Evolutionary conservation across 1,284 basidiomycete species (phyloP).

Genomic region (Ceratobasidium sp.): DNA sequence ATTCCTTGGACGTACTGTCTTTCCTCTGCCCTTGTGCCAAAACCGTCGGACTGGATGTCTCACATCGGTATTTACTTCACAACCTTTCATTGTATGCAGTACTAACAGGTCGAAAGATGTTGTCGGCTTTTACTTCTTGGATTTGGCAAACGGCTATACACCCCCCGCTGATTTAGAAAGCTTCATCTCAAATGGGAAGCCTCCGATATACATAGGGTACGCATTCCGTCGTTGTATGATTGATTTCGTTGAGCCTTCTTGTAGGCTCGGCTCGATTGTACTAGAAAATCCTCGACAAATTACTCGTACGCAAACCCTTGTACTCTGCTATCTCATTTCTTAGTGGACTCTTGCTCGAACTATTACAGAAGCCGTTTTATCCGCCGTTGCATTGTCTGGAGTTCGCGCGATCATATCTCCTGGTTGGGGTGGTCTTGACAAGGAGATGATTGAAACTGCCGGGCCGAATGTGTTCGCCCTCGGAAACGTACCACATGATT

Average conservation of each 20-base stretch:
- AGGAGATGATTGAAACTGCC: conserved; percentile 58
- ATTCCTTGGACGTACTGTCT: conserved; percentile 79
- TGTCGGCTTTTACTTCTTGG: conserved; percentile 74
- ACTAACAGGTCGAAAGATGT: conserved; percentile 61
- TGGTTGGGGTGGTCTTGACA: conserved; percentile 72
- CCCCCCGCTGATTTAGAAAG: conserved; percentile 63
- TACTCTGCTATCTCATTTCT: too few species aligned
- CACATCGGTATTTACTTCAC: conserved; percentile 63
- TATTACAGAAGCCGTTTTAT: conserved; percentile 64
- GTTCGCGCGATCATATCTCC: conserved; percentile 71
- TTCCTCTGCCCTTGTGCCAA: conserved; percentile 71
- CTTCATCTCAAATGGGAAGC: conserved; percentile 65
- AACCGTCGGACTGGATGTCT: conserved; percentile 73
- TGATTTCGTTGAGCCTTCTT: neutral
- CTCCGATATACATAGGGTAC: conserved; percentile 72
- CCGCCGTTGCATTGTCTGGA: conserved; percentile 66
- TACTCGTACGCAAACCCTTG: conserved; percentile 58
- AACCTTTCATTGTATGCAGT: conserved; percentile 14
- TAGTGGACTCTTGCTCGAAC: too few species aligned
- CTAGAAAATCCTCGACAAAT: conserved; percentile 70
- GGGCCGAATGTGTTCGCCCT: conserved; percentile 68
- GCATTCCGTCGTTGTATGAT: conserved; percentile 18
- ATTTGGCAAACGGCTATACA: conserved; percentile 64
- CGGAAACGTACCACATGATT: too few species aligned
- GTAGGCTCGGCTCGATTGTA: conserved; percentile 73